These are phyloP conservation scores for Ustilago xerochloae DNA, from an alignment of 1,284 basidiomycete genomes.

Conservation along the genomic window DNA sequence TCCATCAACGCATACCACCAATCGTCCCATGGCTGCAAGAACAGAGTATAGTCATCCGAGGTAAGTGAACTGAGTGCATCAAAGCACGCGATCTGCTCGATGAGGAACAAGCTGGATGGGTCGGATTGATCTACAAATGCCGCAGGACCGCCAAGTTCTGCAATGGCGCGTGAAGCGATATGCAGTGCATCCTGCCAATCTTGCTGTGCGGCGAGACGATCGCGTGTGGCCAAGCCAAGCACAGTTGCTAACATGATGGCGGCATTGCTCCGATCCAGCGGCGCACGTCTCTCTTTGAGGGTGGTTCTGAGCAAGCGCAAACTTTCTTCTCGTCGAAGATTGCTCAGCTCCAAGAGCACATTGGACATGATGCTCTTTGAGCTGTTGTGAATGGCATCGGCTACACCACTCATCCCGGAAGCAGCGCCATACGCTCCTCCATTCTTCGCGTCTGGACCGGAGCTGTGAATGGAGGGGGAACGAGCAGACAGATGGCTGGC, in stretches of 20 bases:
- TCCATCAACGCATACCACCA: constrained; percentile 52
- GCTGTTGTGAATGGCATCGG: constrained; percentile 4
- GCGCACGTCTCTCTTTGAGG: constrained; percentile 31
- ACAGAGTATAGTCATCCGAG: constrained; percentile 43
- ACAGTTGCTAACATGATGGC: constrained; percentile 47
- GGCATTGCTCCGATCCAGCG: constrained; percentile 29
- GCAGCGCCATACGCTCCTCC: background rate
- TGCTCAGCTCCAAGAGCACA: constrained; percentile 41
- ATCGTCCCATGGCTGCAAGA: constrained; percentile 47
- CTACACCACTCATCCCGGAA: background rate
- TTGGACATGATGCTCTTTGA: constrained; percentile 32
- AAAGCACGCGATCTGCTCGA: constrained; percentile 48
- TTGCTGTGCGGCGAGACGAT: constrained; percentile 40
- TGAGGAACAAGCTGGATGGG: constrained; percentile 39
- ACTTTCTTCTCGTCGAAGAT: constrained; percentile 36
- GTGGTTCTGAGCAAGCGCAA: constrained; percentile 33
- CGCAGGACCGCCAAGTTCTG: constrained; percentile 40
- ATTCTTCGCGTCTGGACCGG: background rate
- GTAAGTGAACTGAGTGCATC: constrained; percentile 46
- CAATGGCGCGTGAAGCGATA: constrained; percentile 40
- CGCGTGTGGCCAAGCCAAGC: constrained; percentile 37
- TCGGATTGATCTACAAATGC: constrained; percentile 40
- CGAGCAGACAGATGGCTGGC: background rate
- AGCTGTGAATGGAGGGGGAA: background rate
- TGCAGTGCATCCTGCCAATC: constrained; percentile 46